Evolutionary conservation across 2,329 filamentous ascomycete genomes (phyloP).

Genomic region (Didymella keratinophila): DNA sequence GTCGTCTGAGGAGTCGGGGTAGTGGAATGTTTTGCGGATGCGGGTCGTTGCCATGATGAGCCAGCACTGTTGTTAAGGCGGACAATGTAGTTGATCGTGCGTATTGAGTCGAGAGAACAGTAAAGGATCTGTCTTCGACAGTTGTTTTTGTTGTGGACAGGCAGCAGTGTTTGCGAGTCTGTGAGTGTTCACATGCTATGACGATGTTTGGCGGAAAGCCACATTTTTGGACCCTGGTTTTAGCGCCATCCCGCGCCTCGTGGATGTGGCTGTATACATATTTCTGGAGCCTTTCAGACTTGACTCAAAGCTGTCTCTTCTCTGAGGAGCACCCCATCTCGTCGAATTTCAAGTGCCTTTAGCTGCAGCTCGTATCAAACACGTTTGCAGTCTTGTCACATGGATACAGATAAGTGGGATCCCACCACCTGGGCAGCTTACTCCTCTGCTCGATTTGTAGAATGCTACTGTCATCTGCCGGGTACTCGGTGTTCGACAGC

Average conservation of each 20-base stretch:
- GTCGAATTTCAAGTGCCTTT: neutral
- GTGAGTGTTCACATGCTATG: constrained; percentile 26
- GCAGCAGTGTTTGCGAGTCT: constrained; percentile 15
- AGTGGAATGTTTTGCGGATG: constrained; percentile 79
- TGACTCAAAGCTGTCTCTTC: neutral
- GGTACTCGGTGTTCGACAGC: neutral
- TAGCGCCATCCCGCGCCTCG: constrained; percentile 14
- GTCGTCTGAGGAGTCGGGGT: constrained; percentile 67
- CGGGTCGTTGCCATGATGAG: constrained; percentile 63
- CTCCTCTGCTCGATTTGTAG: neutral
- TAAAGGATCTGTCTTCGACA: neutral
- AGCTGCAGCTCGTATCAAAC: neutral
- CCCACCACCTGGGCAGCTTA: neutral
- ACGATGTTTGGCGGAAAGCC: constrained; percentile 23
- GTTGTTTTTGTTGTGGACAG: constrained; percentile 1
- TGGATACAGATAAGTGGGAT: neutral
- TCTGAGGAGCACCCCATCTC: neutral
- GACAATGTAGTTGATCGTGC: neutral
- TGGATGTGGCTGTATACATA: neutral
- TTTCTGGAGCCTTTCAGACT: neutral
- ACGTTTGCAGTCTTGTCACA: neutral
- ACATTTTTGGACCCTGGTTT: constrained; percentile 27
- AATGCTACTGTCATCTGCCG: neutral
- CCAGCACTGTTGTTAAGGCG: neutral
- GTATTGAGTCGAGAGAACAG: neutral